Conservation (phyloP, 2,329 filamentous ascomycete species). For the Fusarium odoratissimum region DNA sequence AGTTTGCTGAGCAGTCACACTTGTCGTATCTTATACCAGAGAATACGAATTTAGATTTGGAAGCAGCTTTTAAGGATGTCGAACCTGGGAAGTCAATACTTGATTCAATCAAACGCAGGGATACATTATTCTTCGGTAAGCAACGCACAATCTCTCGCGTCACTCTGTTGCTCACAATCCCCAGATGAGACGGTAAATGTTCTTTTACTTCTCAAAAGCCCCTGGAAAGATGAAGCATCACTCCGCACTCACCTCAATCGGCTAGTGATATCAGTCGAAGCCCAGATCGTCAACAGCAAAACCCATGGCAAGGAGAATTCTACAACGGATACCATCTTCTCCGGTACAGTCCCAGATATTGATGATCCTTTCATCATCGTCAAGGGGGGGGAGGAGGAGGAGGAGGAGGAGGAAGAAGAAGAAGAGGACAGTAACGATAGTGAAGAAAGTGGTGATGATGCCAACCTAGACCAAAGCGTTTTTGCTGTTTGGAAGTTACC, state of each 20-base stretch:
- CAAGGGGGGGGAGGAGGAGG: conserved; percentile 51
- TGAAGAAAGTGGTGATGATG: conserved; percentile 39
- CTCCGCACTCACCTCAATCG: conserved; percentile 70
- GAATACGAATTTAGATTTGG: conserved; percentile 65
- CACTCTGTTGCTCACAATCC: conserved; percentile 35
- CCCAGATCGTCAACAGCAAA: conserved; percentile 70
- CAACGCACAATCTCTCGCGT: conserved; percentile 53
- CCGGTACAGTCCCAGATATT: conserved; percentile 61
- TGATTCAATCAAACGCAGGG: conserved; percentile 69
- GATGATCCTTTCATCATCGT: conserved; percentile 63
- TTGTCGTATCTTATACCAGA: conserved; percentile 71
- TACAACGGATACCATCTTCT: conserved; percentile 70
- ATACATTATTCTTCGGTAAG: conserved; percentile 79
- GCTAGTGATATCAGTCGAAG: conserved; percentile 75
- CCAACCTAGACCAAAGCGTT: conserved; percentile 51
- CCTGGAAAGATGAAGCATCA: conserved; percentile 66
- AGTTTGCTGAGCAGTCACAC: conserved; percentile 68
- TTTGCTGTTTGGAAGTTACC: conserved; percentile 71
- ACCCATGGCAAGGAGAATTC: conserved; percentile 60
- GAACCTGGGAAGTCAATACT: conserved; percentile 61
- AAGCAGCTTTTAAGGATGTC: conserved; percentile 60
- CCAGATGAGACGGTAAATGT: conserved; percentile 80
- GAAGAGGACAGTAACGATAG: conserved; percentile 50
- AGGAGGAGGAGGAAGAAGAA: conserved; percentile 49
- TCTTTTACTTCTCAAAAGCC: conserved; percentile 75